Percentiles rank a stretch among this genome's conserved stretches.
Conservation (phyloP, 345 rosid species). For the Eucalyptus regnans region DNA sequence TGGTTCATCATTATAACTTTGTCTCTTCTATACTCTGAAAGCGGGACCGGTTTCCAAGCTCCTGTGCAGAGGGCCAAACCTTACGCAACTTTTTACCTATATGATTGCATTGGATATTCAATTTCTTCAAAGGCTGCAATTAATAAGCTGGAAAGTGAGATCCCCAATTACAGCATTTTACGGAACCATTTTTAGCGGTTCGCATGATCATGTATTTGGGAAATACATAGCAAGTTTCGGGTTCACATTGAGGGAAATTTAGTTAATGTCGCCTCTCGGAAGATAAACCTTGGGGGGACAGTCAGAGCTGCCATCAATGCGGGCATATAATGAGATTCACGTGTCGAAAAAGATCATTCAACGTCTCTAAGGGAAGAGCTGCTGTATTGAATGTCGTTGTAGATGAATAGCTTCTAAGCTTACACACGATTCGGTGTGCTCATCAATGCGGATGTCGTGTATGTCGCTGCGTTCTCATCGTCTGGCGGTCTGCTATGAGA, state of each 20-base stretch:
- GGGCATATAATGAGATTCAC: not conserved
- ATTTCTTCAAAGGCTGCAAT: not conserved
- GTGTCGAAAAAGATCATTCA: not conserved
- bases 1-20: not conserved
- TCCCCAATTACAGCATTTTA: not conserved
- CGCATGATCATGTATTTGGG: not conserved
- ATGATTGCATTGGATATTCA: not conserved
- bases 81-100: not conserved
- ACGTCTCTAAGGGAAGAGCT: not conserved
- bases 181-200: not conserved
- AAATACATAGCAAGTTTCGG: not conserved
- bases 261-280: not conserved
- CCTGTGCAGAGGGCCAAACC: not conserved
- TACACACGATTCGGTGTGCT: not conserved
- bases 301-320: not conserved
- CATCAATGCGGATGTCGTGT: not conserved
- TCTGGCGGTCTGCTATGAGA: not conserved
- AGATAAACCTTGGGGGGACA: not conserved
- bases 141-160: not conserved
- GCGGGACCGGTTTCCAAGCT: not conserved
- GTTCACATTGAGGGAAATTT: not conserved
- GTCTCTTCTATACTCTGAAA: not conserved
- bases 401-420: not conserved
- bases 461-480: not conserved
- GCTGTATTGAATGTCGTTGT: not conserved